These are phyloP conservation scores for Coemansia sp. DNA, from an alignment of 192 early-diverging fungal genomes.

Conservation along the genomic window DNA sequence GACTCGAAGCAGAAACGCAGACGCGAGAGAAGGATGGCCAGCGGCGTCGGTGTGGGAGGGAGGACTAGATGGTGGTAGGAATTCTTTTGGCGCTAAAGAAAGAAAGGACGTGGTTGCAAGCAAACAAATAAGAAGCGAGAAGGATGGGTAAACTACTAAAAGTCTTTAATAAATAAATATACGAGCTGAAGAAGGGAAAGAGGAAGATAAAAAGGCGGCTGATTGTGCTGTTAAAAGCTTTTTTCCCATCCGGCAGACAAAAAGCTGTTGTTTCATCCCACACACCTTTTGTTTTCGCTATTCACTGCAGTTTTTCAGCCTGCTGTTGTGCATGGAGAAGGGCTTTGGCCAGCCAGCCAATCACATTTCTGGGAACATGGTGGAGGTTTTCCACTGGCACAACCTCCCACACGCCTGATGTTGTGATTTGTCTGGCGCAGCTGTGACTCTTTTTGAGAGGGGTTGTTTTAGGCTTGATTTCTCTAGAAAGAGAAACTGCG, in stretches of 20 bases:
- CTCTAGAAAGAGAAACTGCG: too few species aligned
- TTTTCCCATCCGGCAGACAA: not conserved
- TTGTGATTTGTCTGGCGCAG: not conserved
- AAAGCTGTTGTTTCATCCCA: not conserved
- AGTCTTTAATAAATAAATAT: not conserved
- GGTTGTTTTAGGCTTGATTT: not conserved
- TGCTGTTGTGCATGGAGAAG: not conserved
- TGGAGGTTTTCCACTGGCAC: constrained; percentile 43
- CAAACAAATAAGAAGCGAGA: not conserved
- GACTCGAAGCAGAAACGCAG: not conserved
- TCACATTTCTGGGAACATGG: constrained; percentile 11
- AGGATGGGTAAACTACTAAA: not conserved
- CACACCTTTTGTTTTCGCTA: too few species aligned
- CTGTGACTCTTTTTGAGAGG: not conserved
- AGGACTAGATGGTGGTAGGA: not conserved
- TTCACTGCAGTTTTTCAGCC: too few species aligned
- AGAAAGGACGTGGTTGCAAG: not conserved
- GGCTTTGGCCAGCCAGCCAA: constrained; percentile 11
- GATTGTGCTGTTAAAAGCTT: not conserved
- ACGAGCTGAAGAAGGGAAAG: constrained; percentile 5
- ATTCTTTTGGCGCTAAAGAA: not conserved
- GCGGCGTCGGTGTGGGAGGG: constrained; percentile 1
- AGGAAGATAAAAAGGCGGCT: constrained; percentile 6
- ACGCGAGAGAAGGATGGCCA: constrained; percentile 4
- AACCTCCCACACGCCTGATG: not conserved